Conservation (phyloP, 2,329 filamentous ascomycete species). For the Aspergillus texensis region DNA sequence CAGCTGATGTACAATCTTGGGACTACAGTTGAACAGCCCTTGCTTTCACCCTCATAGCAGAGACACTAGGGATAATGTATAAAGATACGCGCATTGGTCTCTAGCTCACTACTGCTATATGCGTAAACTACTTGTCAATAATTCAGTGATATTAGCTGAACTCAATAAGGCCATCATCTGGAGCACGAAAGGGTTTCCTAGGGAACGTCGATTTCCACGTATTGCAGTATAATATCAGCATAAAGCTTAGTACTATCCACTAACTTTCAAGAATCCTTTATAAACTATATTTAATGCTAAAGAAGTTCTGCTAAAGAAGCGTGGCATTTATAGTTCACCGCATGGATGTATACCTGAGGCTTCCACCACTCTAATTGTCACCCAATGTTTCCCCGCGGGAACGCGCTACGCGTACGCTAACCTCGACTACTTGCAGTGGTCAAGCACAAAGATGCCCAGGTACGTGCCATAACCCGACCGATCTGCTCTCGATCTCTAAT, state of each 20-base stretch:
- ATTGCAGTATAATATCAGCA: neutral
- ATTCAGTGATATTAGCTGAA: too few relatives aligned
- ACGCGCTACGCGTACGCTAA: conserved; percentile 39
- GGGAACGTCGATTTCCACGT: neutral
- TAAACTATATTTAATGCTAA: neutral
- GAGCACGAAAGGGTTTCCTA: neutral
- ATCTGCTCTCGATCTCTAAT: neutral
- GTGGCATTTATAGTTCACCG: neutral
- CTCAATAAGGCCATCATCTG: too few relatives aligned
- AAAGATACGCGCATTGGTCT: neutral
- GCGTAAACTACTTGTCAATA: neutral
- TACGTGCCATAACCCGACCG: conserved; percentile 20
- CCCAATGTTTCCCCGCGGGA: conserved; percentile 36
- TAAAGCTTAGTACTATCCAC: neutral
- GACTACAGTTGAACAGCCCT: neutral
- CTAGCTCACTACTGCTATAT: neutral
- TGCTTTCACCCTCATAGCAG: neutral
- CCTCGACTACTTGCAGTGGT: conserved; percentile 31
- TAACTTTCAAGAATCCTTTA: neutral
- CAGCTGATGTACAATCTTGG: too few relatives aligned
- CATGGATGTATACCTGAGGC: conserved; percentile 29
- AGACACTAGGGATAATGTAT: neutral
- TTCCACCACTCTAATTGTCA: conserved; percentile 14
- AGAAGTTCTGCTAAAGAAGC: neutral
- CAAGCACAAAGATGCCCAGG: conserved; percentile 42